Conservation (phyloP, 176 grass and related monocot genomes). For the Cocos nucifera region DNA sequence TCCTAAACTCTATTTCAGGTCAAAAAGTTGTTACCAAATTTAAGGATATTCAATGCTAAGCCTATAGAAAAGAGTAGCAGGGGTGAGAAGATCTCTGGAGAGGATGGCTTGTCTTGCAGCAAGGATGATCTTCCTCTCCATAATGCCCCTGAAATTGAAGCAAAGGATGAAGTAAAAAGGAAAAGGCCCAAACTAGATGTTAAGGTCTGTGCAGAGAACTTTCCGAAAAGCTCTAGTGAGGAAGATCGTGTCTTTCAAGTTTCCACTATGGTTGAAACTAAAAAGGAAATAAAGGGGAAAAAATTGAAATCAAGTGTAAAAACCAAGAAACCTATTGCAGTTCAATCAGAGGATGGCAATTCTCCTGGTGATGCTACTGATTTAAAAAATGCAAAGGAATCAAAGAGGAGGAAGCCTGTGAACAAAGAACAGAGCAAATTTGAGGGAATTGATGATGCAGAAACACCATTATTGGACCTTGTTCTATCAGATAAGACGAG, state of each 20-base stretch:
- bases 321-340: constrained; percentile 16
- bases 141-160: constrained; percentile 7
- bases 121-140: constrained; percentile 12
- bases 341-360: constrained; percentile 14
- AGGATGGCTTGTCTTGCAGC: constrained; percentile 14
- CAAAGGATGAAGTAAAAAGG: not conserved
- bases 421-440: constrained; percentile 26
- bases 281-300: too few species aligned
- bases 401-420: constrained; percentile 30
- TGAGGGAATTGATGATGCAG: constrained; percentile 51
- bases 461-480: constrained; percentile 49
- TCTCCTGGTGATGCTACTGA: constrained; percentile 14
- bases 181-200: constrained; percentile 18
- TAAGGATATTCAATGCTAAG: constrained; percentile 80
- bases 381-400: constrained; percentile 18
- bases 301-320: too few species aligned
- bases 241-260: not conserved
- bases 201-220: constrained; percentile 11
- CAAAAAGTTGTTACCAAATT: constrained; percentile 53
- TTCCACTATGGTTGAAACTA: too few species aligned
- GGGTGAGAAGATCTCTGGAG: constrained; percentile 25
- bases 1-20: constrained; percentile 29
- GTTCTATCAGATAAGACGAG: constrained; percentile 26
- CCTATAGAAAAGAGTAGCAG: constrained; percentile 43
- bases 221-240: not conserved